Conservation (phyloP, 2,329 filamentous ascomycete species). For the Gaeumannomyces tritici region DNA sequence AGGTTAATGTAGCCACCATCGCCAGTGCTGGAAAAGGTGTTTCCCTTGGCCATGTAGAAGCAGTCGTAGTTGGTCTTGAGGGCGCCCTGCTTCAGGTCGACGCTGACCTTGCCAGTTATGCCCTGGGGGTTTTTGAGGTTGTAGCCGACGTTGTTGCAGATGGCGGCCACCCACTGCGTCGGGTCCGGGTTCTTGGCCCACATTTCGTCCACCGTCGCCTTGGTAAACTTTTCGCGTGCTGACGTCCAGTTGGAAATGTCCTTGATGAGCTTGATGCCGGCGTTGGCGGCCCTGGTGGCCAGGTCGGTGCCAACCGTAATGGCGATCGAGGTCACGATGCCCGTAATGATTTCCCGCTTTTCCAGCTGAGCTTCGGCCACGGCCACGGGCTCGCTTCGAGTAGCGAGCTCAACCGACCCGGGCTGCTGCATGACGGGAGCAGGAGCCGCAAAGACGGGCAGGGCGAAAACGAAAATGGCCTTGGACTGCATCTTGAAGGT, state of each 20-base stretch:
- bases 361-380: neutral
- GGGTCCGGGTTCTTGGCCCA: neutral
- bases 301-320: neutral
- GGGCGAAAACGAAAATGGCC: neutral
- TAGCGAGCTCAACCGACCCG: neutral
- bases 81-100: neutral
- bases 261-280: neutral
- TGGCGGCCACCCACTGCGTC: neutral
- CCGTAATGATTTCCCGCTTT: neutral
- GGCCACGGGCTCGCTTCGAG: neutral
- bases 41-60: neutral
- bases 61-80: neutral
- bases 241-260: neutral
- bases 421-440: neutral
- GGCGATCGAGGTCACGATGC: neutral
- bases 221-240: neutral
- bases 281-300: neutral
- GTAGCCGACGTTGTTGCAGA: slow-evolving; percentile 1
- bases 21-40: neutral
- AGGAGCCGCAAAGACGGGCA: neutral
- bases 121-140: neutral
- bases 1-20: neutral
- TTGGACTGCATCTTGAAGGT: slow-evolving; percentile 2
- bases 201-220: neutral
- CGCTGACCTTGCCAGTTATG: neutral